Conservation (phyloP, 2,329 filamentous ascomycete species). For the Rhytidhysteron rufulum region DNA sequence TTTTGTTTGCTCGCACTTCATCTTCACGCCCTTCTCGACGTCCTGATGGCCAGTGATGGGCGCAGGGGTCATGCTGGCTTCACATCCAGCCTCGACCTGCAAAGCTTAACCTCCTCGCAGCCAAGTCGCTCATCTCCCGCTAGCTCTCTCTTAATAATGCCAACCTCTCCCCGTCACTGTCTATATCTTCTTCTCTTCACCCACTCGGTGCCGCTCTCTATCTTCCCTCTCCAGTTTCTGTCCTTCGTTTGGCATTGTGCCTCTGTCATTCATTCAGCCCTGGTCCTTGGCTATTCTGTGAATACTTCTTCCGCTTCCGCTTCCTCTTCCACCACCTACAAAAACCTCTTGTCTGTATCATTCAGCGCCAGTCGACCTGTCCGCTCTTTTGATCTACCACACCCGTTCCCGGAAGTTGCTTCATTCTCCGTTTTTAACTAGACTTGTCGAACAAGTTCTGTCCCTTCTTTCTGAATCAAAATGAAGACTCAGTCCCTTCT, state of each 20-base stretch:
- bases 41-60: conserved; percentile 3
- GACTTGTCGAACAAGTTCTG: conserved; percentile 1
- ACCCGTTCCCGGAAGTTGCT: background rate
- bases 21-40: too few species aligned
- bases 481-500: conserved; percentile 34
- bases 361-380: conserved; percentile 31
- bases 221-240: conserved; percentile 23
- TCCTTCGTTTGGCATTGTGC: conserved; percentile 28
- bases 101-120: too few species aligned
- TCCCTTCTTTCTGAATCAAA: conserved; percentile 6
- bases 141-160: background rate
- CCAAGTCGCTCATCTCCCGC: background rate
- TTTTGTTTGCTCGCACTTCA: too few species aligned
- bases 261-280: conserved; percentile 30
- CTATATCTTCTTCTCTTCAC: conserved; percentile 17
- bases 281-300: conserved; percentile 2
- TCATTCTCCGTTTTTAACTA: conserved; percentile 30
- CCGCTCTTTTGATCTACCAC: conserved; percentile 2
- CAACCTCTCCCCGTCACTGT: conserved; percentile 2
- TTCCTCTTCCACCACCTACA: background rate
- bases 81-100: background rate
- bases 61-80: background rate
- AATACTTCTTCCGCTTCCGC: background rate
- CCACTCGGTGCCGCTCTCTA: conserved; percentile 10
- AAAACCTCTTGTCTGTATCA: background rate